phyloP scores from a whole-genome alignment of 2,329 filamentous ascomycete genomes.

The Alternaria rosae region DNA sequence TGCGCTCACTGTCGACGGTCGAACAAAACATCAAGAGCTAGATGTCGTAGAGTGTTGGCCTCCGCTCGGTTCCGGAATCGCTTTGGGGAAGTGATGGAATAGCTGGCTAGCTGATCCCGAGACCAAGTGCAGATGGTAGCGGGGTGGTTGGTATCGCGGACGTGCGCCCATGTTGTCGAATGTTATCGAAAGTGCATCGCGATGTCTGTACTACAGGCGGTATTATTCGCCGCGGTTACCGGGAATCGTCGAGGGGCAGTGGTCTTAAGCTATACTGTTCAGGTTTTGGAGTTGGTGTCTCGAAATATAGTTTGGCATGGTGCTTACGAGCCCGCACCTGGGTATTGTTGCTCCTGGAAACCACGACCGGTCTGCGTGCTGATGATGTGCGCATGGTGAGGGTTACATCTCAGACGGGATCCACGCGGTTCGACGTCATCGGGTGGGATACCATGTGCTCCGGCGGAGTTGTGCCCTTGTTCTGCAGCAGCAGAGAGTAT shows the following conservation, averaged over 20 bases:
- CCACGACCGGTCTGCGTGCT: neutral
- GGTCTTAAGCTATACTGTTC: neutral
- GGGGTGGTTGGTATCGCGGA: neutral
- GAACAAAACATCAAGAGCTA: neutral
- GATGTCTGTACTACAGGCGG: neutral
- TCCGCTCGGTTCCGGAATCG: neutral
- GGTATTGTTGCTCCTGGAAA: conserved; percentile 13
- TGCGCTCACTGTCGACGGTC: neutral
- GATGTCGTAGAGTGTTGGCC: neutral
- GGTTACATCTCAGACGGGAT: conserved; percentile 4
- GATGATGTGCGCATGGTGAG: neutral
- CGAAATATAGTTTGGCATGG: neutral
- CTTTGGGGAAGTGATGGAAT: neutral
- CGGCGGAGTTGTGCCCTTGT: neutral
- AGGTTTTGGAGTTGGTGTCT: neutral
- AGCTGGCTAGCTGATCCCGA: neutral
- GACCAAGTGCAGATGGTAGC: neutral
- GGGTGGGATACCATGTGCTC: conserved; percentile 9
- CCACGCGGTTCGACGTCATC: conserved; percentile 15
- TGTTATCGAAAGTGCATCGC: neutral
- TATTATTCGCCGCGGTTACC: neutral
- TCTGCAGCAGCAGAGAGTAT: conserved; percentile 10
- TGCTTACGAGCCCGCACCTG: neutral
- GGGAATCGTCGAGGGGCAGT: neutral
- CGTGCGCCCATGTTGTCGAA: neutral